These are phyloP conservation scores for Samsoniella hepiali DNA, from an alignment of 2,329 filamentous ascomycete species.

Conservation along the genomic window DNA sequence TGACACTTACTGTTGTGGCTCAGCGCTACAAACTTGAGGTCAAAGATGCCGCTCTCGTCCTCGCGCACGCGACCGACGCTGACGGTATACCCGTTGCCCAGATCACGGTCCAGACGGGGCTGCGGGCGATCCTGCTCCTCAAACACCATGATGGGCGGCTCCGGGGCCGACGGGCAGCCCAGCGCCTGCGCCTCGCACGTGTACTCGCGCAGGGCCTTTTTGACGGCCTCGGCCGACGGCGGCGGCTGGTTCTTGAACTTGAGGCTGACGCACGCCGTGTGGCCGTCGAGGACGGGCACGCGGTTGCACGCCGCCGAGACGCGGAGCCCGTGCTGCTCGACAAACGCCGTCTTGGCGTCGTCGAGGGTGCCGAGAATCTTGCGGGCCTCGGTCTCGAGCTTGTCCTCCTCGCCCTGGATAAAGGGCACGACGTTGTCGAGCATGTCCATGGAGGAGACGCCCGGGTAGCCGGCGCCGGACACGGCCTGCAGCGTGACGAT, in stretches of 20 bases:
- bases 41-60: conserved; percentile 85
- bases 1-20: conserved; percentile 67
- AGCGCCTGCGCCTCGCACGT: conserved; percentile 76
- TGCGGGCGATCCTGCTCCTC: conserved; percentile 89
- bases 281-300: conserved; percentile 91
- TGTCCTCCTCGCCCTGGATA: conserved; percentile 92
- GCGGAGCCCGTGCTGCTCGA: conserved; percentile 69
- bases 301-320: conserved; percentile 89
- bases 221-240: conserved; percentile 73
- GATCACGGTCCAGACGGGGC: conserved; percentile 82
- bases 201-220: conserved; percentile 75
- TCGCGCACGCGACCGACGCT: conserved; percentile 84
- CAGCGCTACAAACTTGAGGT: conserved; percentile 90
- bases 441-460: conserved; percentile 91
- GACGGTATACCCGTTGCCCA: conserved; percentile 82
- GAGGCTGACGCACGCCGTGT: conserved; percentile 90
- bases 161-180: conserved; percentile 82
- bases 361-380: conserved; percentile 87
- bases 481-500: conserved; percentile 96
- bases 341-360: conserved; percentile 67
- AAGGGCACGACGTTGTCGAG: conserved; percentile 94
- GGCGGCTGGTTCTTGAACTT: conserved; percentile 72
- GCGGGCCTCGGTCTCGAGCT: conserved; percentile 88
- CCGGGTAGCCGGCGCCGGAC: conserved; percentile 86
- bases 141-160: conserved; percentile 79